Percentiles rank a stretch among this genome's conserved stretches.
Conservation (phyloP, 225 moss, liverwort and hornwort species). For the Physcomitrium patens region DNA sequence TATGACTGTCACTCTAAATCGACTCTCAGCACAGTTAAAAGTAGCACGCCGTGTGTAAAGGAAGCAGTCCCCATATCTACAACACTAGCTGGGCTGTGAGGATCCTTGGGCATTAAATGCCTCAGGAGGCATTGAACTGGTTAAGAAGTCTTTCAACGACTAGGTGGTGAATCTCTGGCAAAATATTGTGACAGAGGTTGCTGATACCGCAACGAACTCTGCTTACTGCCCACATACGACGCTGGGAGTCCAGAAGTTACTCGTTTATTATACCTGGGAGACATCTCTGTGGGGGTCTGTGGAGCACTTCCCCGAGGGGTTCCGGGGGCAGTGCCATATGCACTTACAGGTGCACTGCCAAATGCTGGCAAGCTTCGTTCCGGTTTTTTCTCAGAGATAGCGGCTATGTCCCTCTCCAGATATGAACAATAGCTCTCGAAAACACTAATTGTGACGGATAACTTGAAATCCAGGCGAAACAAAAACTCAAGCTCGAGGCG, state of each 20-base stretch:
- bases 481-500: constrained; percentile 91
- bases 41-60: constrained; percentile 19
- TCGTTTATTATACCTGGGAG: constrained; percentile 43
- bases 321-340: constrained; percentile 12
- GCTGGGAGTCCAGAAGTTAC: constrained; percentile 37
- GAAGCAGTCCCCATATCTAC: constrained; percentile 27
- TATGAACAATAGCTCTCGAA: constrained; percentile 92
- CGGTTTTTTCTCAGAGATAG: constrained; percentile 40
- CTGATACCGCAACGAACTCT: constrained; percentile 31
- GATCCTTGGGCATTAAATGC: constrained; percentile 26
- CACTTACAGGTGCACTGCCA: constrained; percentile 34
- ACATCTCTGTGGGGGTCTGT: constrained; percentile 36
- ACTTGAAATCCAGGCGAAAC: constrained; percentile 82
- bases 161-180: constrained; percentile 28
- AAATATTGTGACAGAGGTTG: constrained; percentile 37
- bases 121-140: constrained; percentile 22
- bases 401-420: constrained; percentile 72
- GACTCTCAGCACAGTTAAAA: constrained; percentile 28
- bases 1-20: constrained; percentile 5
- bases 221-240: constrained; percentile 34
- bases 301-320: constrained; percentile 40
- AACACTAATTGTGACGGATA: constrained; percentile 74
- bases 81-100: constrained; percentile 12
- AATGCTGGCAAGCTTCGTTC: constrained; percentile 60
- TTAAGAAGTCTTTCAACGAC: constrained; percentile 37